Evolutionary conservation across 202 grass and related monocot species (phyloP), one percentile per base, ranked within the genome.

Genomic region (Carex arenaria): DNA sequence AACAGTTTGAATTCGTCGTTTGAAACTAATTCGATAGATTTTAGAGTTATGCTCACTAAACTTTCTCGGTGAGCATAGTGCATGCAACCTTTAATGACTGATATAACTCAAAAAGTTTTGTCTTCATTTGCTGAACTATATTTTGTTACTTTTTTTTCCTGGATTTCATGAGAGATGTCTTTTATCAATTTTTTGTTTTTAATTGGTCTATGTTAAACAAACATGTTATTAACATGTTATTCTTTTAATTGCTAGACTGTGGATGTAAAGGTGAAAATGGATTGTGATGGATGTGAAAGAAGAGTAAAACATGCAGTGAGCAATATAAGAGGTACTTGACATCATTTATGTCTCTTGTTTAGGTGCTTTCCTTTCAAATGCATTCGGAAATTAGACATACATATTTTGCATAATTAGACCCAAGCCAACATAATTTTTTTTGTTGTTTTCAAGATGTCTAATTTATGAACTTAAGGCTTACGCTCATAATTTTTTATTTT

Each of bases 191-290:
- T 34, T 57, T 8, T 34, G 0, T 74, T 74, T 54, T 31, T 4
- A 0, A 17, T 54, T 75, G 11, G 4, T 75, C 5, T 75, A 3
- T 49, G 1, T 67, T 81, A 49, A 34, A 32, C 13, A 47, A 54
- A 67, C 6, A 61, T 65, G n/a, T 57, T 43, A 14, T n/a, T n/a
- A n/a, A n/a, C n/a, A n/a, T 56, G 13, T 38, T 72, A n/a, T 66
- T 14, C 10, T 30, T 30, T 4, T 32, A 32, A 32, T 32, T 69
- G 71, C 22, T 66, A 97, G 94, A 97, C 91, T 6, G 91, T 97
- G 6, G 90, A 97, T 51, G 83, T 93, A 61, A 97, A 93, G 89
- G 91, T 97, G 86, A 93, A 93, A 85, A 97, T 97, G 91, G 94
- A 97, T 88, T 93, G 89, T 72, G 94, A 97, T 51, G 94, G 94